A percentile compares a stretch with the other conserved stretches of the same genome.
phyloP scores from a whole-genome alignment of 2,329 filamentous ascomycete species.

The Moelleriella libera region DNA sequence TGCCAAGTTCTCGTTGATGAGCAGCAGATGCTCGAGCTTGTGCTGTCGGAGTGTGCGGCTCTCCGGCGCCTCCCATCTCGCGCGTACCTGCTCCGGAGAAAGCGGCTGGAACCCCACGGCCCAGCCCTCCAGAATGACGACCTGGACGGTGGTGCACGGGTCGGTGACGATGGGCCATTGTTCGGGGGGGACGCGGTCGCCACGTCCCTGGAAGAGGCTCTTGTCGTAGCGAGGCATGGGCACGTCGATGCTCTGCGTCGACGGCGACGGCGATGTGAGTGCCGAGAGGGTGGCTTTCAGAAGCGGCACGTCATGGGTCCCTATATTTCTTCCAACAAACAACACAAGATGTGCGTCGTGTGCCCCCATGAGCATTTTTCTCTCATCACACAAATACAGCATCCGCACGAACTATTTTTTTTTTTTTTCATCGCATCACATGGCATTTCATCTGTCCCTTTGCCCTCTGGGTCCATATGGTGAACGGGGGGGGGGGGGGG shows the following conservation, averaged over 20 bases:
- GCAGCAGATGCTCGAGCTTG: slow-evolving; percentile 31
- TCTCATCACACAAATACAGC: no score
- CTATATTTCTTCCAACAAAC: slow-evolving; percentile 7
- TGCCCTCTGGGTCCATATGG: background rate
- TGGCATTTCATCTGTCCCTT: background rate
- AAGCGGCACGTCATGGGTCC: slow-evolving; percentile 61
- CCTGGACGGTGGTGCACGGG: slow-evolving; percentile 32
- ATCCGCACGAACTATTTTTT: no score
- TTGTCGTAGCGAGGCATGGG: slow-evolving; percentile 70
- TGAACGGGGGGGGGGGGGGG: no score
- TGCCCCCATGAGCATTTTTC: no score
- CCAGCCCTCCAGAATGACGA: slow-evolving; percentile 83
- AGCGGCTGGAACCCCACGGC: slow-evolving; percentile 70
- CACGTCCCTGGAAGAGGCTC: slow-evolving; percentile 58
- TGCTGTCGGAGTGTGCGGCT: slow-evolving; percentile 35
- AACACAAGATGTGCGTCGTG: no score
- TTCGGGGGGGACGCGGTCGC: slow-evolving; percentile 53
- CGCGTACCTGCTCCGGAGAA: slow-evolving; percentile 30
- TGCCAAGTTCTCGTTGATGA: slow-evolving; percentile 32
- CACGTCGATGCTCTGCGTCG: slow-evolving; percentile 23
- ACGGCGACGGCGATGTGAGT: slow-evolving; percentile 28
- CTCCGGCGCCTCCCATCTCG: slow-evolving; percentile 32
- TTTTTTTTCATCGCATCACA: background rate
- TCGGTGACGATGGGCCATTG: slow-evolving; percentile 47
- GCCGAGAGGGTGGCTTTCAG: slow-evolving; percentile 45